Base-by-base conservation (phyloP, 2,329 filamentous ascomycete genomes). In the Arachnopeziza araneosa region DNA sequence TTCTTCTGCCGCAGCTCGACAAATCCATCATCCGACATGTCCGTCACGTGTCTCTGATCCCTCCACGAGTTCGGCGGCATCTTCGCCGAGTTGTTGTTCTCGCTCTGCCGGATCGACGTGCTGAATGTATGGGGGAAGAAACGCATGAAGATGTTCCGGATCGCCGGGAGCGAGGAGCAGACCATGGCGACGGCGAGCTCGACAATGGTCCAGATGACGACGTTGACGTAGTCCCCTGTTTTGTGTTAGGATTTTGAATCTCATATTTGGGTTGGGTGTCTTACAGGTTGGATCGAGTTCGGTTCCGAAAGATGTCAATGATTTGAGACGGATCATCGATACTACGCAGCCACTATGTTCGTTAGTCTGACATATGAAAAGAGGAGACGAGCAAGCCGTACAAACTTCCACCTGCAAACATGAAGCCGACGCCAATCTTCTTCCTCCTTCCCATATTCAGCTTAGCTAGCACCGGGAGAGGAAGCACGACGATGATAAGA, bases 401-500 rank as follows among this genome's bases (percentile, higher is more conserved):
- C 50, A 52, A 52, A 22, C 21, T 24, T 24, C 50, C 50, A 52
- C 63, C 26, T 21, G 61, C 22, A 48, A 65, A 66, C 57, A 67
- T 65, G 24, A 56, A 60, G 55, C 54, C 57, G 22, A 66, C 44
- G 6, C 56, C 58, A 17, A 64, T 50, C 55, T 63, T 66, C 10
- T 55, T 50, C n/a, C 54, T 32, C 23, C n/a, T 57, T 23, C 61
- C 54, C 24, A 66, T 63, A 23, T 64, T 60, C 6, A 66, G 53
- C 26, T 65, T 57, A 54, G 57, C 60, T 12, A 66, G 50, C 58
- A 62, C 64, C 9, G 62, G 62, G 14, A 66, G 61, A 22, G 64
- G 64, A 5, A 63, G 23, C 4, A 48, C 53, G 12, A 66, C 51
- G 26, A 66, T 64, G 48, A 64, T 32, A 32, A 89, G 73, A 64